Conservation (phyloP, 2,329 filamentous ascomycete species). For the Exophiala bonariae region DNA sequence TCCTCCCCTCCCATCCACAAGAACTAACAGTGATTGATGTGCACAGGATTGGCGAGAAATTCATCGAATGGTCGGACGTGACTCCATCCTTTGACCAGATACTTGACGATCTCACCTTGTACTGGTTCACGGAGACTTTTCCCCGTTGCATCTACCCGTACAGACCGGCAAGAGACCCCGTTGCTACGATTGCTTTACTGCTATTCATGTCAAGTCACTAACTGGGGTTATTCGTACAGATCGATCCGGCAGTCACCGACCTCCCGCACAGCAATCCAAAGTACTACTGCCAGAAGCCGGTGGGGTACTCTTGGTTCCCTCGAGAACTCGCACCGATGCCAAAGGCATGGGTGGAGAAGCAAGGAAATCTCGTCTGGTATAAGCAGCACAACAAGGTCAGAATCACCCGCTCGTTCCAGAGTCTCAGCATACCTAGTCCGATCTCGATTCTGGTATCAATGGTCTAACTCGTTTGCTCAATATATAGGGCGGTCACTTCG, state of each 20-base stretch:
- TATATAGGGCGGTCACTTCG: slow-evolving; percentile 53
- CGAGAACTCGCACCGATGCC: slow-evolving; percentile 44
- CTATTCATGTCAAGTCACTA: no score
- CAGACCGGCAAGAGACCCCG: slow-evolving; percentile 14
- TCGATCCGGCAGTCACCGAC: no score
- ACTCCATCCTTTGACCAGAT: slow-evolving; percentile 33
- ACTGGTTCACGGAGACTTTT: slow-evolving; percentile 40
- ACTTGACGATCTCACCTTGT: slow-evolving; percentile 35
- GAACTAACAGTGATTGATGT: not conserved
- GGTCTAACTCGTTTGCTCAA: not conserved
- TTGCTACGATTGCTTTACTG: no score
- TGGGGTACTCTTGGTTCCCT: slow-evolving; percentile 49
- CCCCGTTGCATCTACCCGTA: slow-evolving; percentile 35
- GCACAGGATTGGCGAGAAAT: slow-evolving; percentile 40
- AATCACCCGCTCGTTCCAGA: no score
- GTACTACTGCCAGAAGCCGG: slow-evolving; percentile 42
- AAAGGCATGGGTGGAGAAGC: slow-evolving; percentile 22
- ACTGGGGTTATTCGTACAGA: not conserved
- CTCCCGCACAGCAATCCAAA: slow-evolving; percentile 25
- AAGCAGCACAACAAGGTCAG: slow-evolving; percentile 36
- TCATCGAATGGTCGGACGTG: slow-evolving; percentile 36
- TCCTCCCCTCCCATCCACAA: not conserved
- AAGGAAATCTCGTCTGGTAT: slow-evolving; percentile 16
- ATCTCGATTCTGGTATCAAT: not conserved
- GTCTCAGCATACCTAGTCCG: no score